Conservation (phyloP, 73 alveolate genomes). For the Stentor roeselii region DNA sequence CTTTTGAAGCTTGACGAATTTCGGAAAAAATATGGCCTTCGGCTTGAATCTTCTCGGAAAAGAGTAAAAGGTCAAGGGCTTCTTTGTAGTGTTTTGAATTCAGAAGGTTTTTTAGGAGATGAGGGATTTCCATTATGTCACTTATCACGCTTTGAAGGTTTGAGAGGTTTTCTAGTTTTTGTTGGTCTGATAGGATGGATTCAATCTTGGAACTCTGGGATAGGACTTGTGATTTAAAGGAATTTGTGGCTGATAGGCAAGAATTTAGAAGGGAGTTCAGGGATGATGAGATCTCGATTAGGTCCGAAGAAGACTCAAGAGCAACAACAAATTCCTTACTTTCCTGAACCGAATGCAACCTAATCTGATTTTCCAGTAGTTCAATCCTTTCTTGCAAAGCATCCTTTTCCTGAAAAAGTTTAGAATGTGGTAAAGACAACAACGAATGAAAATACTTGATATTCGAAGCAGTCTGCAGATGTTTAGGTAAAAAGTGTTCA, state of each 20-base stretch:
- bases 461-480: too few species aligned
- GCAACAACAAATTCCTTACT: conserved; percentile 7
- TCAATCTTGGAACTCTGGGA: neutral
- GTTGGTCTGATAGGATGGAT: neutral
- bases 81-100: neutral
- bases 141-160: neutral
- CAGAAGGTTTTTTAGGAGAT: neutral
- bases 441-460: neutral
- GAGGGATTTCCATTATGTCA: neutral
- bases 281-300: neutral
- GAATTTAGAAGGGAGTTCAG: neutral
- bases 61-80: conserved; percentile 12
- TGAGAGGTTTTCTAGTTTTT: neutral
- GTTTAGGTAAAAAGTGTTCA: too few species aligned
- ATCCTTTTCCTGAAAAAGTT: neutral
- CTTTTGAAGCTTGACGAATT: neutral
- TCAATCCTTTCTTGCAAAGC: neutral
- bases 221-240: neutral
- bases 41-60: neutral
- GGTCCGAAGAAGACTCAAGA: neutral
- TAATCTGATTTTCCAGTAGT: neutral
- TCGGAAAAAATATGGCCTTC: neutral
- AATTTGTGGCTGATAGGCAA: neutral
- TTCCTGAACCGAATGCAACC: neutral
- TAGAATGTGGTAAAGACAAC: neutral